Conservation (phyloP, 495 filamentous ascomycete species). For the Staphylotrichum longicolle region DNA sequence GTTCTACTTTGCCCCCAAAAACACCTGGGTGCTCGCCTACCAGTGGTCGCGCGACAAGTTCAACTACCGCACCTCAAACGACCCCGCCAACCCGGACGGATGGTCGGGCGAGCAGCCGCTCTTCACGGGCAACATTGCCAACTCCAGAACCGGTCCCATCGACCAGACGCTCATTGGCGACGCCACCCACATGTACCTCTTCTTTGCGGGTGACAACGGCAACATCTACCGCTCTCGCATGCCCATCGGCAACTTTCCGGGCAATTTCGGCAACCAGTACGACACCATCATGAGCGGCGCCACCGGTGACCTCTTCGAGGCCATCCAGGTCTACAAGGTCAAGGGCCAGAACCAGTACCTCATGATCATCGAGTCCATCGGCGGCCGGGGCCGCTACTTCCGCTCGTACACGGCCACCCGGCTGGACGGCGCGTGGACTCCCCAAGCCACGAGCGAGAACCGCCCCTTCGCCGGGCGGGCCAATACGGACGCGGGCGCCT, state of each 20-base stretch:
- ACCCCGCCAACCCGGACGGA: conserved; percentile 54
- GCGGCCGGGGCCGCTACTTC: conserved; percentile 59
- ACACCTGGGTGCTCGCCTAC: conserved; percentile 58
- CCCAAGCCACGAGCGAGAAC: conserved; percentile 51
- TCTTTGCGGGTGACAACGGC: conserved; percentile 65
- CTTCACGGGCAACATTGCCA: conserved; percentile 53
- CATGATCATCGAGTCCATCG: conserved; percentile 63
- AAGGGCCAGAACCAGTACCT: conserved; percentile 53
- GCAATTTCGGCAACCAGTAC: conserved; percentile 51
- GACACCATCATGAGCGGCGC: conserved; percentile 50
- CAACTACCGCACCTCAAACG: conserved; percentile 55
- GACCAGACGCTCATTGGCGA: conserved; percentile 63
- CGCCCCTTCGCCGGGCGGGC: conserved; percentile 58
- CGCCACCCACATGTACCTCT: conserved; percentile 57
- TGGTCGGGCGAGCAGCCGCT: conserved; percentile 55
- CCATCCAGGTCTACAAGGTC: conserved; percentile 61
- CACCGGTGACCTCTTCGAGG: conserved; percentile 58
- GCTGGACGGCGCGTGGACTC: conserved; percentile 54
- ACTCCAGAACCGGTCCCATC: conserved; percentile 50
- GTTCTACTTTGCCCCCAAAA: conserved; percentile 61
- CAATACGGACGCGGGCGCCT: conserved; percentile 52
- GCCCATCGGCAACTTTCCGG: conserved; percentile 58
- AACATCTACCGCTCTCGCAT: conserved; percentile 60
- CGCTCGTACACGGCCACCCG: conserved; percentile 59
- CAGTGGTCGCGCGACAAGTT: conserved; percentile 58